A percentile compares a stretch with the other conserved stretches of the same genome.
These are phyloP conservation scores for Saturnispora diversa DNA, from an alignment of 805 yeast species.

Conservation along the genomic window DNA sequence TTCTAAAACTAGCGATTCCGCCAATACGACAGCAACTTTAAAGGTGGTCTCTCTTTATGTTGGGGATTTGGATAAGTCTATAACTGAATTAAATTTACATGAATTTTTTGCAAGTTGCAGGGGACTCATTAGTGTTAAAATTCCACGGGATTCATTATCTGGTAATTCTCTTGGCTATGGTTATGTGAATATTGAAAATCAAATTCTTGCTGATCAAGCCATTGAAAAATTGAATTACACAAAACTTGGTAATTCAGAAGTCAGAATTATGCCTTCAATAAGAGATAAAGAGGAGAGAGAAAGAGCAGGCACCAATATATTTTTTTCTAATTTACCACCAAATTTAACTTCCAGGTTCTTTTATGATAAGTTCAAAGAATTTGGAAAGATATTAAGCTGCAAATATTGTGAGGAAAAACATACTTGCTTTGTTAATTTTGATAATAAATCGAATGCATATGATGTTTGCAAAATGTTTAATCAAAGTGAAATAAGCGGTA, in stretches of 20 bases:
- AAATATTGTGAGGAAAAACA: slow-evolving; percentile 21
- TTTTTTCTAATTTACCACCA: slow-evolving; percentile 39
- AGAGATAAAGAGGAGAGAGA: slow-evolving; percentile 36
- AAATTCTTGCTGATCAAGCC: slow-evolving; percentile 47
- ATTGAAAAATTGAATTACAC: slow-evolving; percentile 49
- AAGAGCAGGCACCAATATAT: slow-evolving; percentile 42
- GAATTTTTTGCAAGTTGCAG: slow-evolving; percentile 36
- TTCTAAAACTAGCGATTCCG: background rate
- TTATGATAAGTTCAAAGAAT: slow-evolving; percentile 24
- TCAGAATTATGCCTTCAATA: slow-evolving; percentile 49
- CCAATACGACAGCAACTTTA: slow-evolving; percentile 10
- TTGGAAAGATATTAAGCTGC: slow-evolving; percentile 28
- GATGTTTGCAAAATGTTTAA: slow-evolving; percentile 29
- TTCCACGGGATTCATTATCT: slow-evolving; percentile 48
- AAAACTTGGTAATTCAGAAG: slow-evolving; percentile 33
- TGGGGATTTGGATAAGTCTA: slow-evolving; percentile 48
- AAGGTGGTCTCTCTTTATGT: slow-evolving; percentile 40
- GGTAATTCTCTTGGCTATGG: slow-evolving; percentile 63
- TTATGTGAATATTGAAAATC: slow-evolving; percentile 51
- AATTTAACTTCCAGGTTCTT: slow-evolving; percentile 26
- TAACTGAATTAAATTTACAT: slow-evolving; percentile 42
- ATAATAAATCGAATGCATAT: slow-evolving; percentile 29
- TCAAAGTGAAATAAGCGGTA: slow-evolving; percentile 20
- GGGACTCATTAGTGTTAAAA: slow-evolving; percentile 48
- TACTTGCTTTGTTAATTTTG: slow-evolving; percentile 36